phyloP scores from a whole-genome alignment of 768 basidiomycete genomes.

The Chalciporus pseudorubinellus region DNA sequence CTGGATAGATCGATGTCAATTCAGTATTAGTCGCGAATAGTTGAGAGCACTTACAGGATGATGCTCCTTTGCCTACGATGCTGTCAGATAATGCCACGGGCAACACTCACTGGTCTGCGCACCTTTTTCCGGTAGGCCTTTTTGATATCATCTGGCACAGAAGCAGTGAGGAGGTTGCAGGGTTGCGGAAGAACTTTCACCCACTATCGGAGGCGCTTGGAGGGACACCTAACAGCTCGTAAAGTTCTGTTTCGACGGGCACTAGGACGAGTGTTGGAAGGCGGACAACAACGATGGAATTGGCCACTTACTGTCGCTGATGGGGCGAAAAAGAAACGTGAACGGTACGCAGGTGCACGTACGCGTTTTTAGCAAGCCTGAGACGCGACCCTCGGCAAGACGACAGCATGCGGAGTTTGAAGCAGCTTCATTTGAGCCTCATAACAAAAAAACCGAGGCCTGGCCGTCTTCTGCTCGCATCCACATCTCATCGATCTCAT shows the following conservation, averaged over 20 bases:
- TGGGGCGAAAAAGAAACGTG: constrained; percentile 2
- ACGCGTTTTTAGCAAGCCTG: constrained; percentile 30
- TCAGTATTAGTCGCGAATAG: constrained; percentile 3
- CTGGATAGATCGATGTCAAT: constrained; percentile 34
- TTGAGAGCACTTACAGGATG: constrained; percentile 64
- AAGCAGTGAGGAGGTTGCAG: constrained; percentile 7
- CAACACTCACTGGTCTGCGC: constrained; percentile 18
- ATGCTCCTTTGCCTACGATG: constrained; percentile 72
- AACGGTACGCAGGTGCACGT: neutral
- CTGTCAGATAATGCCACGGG: constrained; percentile 12
- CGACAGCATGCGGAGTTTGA: constrained; percentile 32
- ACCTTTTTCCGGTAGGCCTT: constrained; percentile 94
- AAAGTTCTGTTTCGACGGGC: constrained; percentile 76
- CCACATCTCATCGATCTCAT: neutral
- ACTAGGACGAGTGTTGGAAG: constrained; percentile 38
- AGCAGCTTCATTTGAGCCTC: no score
- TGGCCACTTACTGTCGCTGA: constrained; percentile 27
- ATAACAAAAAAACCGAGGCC: no score
- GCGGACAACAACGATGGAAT: neutral
- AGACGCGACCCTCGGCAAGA: constrained; percentile 30
- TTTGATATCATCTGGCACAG: constrained; percentile 73
- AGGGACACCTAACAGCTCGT: constrained; percentile 79
- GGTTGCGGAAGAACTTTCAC: constrained; percentile 11
- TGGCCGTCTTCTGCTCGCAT: neutral
- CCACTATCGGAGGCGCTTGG: constrained; percentile 70